These are phyloP conservation scores for Dendryphion nanum DNA, from an alignment of 2,329 filamentous ascomycete species.

Conservation along the genomic window DNA sequence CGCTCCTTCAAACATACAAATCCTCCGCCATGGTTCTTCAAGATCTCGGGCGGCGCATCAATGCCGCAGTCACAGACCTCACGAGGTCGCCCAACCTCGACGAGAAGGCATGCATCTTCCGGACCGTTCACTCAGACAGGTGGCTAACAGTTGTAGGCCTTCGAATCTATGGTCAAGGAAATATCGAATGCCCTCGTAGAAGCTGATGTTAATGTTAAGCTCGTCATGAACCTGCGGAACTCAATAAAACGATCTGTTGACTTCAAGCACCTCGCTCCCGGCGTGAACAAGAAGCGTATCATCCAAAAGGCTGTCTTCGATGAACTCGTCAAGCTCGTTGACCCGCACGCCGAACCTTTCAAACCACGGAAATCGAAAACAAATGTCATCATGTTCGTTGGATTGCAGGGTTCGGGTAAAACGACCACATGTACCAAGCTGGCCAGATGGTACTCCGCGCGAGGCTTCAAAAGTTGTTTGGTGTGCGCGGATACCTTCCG, in stretches of 20 bases:
- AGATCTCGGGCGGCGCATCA: conserved; percentile 98
- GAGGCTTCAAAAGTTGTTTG: conserved; percentile 88
- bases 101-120: conserved; percentile 73
- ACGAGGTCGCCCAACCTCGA: conserved; percentile 90
- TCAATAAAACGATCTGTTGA: conserved; percentile 90
- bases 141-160: conserved; percentile 63
- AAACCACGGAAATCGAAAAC: conserved; percentile 94
- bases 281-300: conserved; percentile 96
- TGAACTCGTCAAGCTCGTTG: conserved; percentile 90
- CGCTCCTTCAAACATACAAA: conserved; percentile 6
- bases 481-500: conserved; percentile 99
- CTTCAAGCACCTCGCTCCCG: conserved; percentile 87
- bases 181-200: conserved; percentile 94
- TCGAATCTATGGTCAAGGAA: conserved; percentile 97
- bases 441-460: conserved; percentile 87
- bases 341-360: conserved; percentile 92
- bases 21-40: conserved; percentile 80
- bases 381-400: conserved; percentile 99
- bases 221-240: conserved; percentile 87
- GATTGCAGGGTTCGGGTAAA: conserved; percentile 95
- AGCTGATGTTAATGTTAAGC: conserved; percentile 94
- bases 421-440: conserved; percentile 98
- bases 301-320: conserved; percentile 99
- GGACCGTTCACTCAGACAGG: conserved; percentile 7
- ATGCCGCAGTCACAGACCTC: conserved; percentile 90